These are phyloP conservation scores for Saccharum hybrid DNA, from an alignment of 202 grass and related monocot species.

Conservation along the genomic window DNA sequence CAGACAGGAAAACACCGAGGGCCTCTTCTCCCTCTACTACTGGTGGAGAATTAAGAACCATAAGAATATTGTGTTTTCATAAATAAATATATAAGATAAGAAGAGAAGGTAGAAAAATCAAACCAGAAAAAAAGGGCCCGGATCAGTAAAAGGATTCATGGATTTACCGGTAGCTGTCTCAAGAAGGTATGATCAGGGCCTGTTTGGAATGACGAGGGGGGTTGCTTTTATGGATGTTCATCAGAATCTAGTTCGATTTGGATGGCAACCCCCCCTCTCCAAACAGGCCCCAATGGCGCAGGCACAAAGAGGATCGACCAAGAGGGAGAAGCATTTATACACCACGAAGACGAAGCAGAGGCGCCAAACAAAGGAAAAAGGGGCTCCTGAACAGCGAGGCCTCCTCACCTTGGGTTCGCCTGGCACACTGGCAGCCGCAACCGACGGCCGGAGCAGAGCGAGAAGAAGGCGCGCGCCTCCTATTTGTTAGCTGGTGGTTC, in stretches of 20 bases:
- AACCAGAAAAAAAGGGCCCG: no score
- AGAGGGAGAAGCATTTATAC: not conserved
- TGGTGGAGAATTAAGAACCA: not conserved
- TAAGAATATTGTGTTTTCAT: not conserved
- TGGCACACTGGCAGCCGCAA: not conserved
- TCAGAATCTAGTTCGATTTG: not conserved
- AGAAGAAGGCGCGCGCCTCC: not conserved
- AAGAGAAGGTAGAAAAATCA: not conserved
- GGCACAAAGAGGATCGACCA: not conserved
- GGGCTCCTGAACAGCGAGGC: not conserved
- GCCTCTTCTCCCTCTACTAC: not conserved
- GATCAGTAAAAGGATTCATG: not conserved
- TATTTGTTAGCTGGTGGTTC: not conserved
- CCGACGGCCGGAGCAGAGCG: not conserved
- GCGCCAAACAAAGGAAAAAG: not conserved
- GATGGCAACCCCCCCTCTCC: not conserved
- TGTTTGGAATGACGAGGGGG: not conserved
- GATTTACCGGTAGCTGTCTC: not conserved
- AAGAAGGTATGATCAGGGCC: not conserved
- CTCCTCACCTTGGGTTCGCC: not conserved
- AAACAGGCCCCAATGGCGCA: not conserved
- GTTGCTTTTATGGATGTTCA: not conserved
- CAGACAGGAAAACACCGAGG: slow-evolving; percentile 31
- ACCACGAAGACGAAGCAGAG: not conserved
- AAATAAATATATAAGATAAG: not conserved